Evolutionary conservation across 2,329 filamentous ascomycete genomes (phyloP).

Genomic region (Canariomyces notabilis): DNA sequence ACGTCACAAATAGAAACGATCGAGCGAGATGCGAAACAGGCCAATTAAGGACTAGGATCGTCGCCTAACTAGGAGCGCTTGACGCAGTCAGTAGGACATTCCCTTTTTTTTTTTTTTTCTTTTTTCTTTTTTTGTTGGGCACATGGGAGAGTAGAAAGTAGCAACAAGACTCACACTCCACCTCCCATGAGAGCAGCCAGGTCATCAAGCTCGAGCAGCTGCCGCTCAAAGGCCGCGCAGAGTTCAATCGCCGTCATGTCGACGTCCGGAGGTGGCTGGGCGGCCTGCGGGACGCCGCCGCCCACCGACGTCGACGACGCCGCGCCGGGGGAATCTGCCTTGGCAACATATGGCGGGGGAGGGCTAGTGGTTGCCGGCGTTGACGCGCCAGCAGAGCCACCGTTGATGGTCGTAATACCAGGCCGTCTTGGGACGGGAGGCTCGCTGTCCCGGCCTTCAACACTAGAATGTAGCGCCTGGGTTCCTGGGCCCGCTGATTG

Average conservation of each 20-base stretch:
- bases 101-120: no score
- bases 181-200: conserved; percentile 60
- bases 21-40: neutral
- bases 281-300: conserved; percentile 23
- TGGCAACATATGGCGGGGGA: conserved; percentile 24
- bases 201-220: conserved; percentile 56
- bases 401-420: conserved; percentile 56
- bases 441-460: conserved; percentile 47
- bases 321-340: conserved; percentile 32
- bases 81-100: conserved; percentile 11
- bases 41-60: neutral
- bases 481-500: conserved; percentile 35
- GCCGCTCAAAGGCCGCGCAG: conserved; percentile 54
- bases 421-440: conserved; percentile 47
- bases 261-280: conserved; percentile 24
- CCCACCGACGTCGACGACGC: conserved; percentile 24
- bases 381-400: conserved; percentile 45
- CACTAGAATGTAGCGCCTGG: conserved; percentile 32
- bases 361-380: conserved; percentile 45
- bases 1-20: neutral
- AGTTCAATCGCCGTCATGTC: conserved; percentile 58
- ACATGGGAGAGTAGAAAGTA: conserved; percentile 7
- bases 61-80: conserved; percentile 17
- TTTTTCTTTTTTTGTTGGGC: no score
- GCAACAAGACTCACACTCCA: conserved; percentile 45